Percentiles rank a stretch among this genome's conserved stretches.
Evolutionary conservation across 495 filamentous ascomycete species (phyloP).

Genomic region (Penicillium soppii): DNA sequence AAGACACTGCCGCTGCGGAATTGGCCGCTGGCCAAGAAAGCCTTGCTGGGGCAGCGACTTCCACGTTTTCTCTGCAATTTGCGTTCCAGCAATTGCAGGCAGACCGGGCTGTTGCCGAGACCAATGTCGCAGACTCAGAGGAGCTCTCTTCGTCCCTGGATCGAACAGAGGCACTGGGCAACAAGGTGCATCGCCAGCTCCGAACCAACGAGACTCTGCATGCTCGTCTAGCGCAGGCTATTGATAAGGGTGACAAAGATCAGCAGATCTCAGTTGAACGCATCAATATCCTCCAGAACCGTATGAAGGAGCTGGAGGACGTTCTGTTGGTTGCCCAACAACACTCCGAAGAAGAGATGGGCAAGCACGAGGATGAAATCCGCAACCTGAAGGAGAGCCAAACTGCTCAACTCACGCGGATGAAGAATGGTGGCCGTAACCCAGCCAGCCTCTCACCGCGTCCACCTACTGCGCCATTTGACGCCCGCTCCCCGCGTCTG

Average conservation of each 20-base stretch:
- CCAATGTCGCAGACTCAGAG: constrained; percentile 59
- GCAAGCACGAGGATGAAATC: constrained; percentile 84
- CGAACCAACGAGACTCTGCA: constrained; percentile 72
- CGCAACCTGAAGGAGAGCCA: constrained; percentile 72
- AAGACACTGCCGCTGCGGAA: constrained; percentile 71
- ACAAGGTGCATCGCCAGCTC: constrained; percentile 75
- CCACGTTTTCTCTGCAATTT: constrained; percentile 71
- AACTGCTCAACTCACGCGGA: constrained; percentile 71
- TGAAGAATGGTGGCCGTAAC: constrained; percentile 57
- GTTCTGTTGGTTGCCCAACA: constrained; percentile 80
- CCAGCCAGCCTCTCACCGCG: constrained; percentile 41
- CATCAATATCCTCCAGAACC: constrained; percentile 79
- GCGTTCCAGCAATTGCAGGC: constrained; percentile 80
- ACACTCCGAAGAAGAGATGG: constrained; percentile 77
- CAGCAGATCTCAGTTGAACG: constrained; percentile 74
- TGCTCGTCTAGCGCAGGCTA: constrained; percentile 77
- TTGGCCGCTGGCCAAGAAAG: constrained; percentile 41
- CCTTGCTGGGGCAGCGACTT: constrained; percentile 51
- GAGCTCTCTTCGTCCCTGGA: constrained; percentile 69
- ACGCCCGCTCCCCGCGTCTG: constrained; percentile 53
- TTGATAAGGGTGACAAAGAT: constrained; percentile 81
- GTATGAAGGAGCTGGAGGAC: constrained; percentile 80
- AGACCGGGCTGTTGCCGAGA: constrained; percentile 70
- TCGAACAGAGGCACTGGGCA: constrained; percentile 73
- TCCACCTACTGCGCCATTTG: constrained; percentile 65